Conservation (phyloP, 2,329 filamentous ascomycete genomes). For the Plenodomus lindquistii region DNA sequence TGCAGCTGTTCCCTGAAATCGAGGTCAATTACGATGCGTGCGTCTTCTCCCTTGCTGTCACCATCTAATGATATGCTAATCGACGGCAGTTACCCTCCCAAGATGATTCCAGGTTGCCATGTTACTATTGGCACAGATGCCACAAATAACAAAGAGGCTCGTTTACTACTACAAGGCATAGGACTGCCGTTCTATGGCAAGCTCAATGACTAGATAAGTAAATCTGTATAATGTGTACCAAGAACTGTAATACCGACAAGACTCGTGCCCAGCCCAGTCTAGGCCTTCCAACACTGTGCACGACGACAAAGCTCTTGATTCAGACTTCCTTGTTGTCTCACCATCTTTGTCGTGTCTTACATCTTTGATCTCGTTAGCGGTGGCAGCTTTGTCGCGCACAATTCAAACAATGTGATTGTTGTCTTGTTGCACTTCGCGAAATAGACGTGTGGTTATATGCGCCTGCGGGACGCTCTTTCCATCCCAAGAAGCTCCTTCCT, state of each 20-base stretch:
- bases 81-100: constrained; percentile 60
- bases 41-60: constrained; percentile 46
- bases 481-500: background rate
- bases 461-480: background rate
- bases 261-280: background rate
- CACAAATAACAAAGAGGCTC: constrained; percentile 81
- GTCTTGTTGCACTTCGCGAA: background rate
- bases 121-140: constrained; percentile 84
- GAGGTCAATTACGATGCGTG: constrained; percentile 92
- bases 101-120: constrained; percentile 84
- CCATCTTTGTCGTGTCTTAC: constrained; percentile 1
- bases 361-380: constrained; percentile 1
- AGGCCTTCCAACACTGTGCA: constrained; percentile 3
- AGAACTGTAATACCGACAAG: constrained; percentile 18
- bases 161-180: constrained; percentile 71
- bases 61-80: constrained; percentile 6
- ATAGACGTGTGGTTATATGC: background rate
- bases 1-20: constrained; percentile 88
- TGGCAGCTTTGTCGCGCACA: background rate
- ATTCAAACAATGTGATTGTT: constrained; percentile 1
- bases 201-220: constrained; percentile 46
- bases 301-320: constrained; percentile 1
- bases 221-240: constrained; percentile 15
- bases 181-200: constrained; percentile 85
- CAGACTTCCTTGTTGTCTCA: background rate